phyloP scores from a whole-genome alignment of 2,329 filamentous ascomycete genomes.

The Hymenoscyphus fructigenus region DNA sequence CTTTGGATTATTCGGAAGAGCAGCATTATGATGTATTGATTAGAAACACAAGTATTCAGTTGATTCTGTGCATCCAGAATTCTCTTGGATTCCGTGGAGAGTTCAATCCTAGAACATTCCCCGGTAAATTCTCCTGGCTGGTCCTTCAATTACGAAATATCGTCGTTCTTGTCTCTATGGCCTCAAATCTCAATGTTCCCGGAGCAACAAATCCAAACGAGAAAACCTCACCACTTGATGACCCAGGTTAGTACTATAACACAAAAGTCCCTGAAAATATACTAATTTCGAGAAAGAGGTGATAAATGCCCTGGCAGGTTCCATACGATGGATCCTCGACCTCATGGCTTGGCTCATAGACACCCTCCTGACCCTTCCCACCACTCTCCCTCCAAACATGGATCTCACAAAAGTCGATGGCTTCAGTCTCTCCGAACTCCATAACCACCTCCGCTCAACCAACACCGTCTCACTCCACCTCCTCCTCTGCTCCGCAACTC shows the following conservation, averaged over 20 bases:
- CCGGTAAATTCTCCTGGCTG: slow-evolving; percentile 73
- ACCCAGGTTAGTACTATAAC: slow-evolving; percentile 50
- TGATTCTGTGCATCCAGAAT: slow-evolving; percentile 76
- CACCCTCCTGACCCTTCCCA: slow-evolving; percentile 54
- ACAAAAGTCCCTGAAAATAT: not conserved
- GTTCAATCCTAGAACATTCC: slow-evolving; percentile 59
- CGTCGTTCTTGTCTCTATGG: slow-evolving; percentile 63
- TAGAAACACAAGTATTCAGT: slow-evolving; percentile 69
- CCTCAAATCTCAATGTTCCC: slow-evolving; percentile 48
- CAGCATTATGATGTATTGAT: slow-evolving; percentile 69
- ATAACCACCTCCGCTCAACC: slow-evolving; percentile 50
- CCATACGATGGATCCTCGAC: slow-evolving; percentile 76
- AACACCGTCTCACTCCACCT: slow-evolving; percentile 62
- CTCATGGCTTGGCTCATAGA: slow-evolving; percentile 64
- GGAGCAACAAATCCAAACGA: slow-evolving; percentile 53
- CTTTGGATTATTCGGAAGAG: slow-evolving; percentile 81
- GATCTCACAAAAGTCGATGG: slow-evolving; percentile 46
- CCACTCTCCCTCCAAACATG: slow-evolving; percentile 46
- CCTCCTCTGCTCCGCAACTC: slow-evolving; percentile 71
- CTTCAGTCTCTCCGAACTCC: slow-evolving; percentile 48
- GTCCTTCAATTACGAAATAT: slow-evolving; percentile 74
- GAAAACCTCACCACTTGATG: slow-evolving; percentile 59
- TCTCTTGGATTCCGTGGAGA: slow-evolving; percentile 72
- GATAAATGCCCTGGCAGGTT: slow-evolving; percentile 69
- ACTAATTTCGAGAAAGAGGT: slow-evolving; percentile 53